Conservation (phyloP, 164 flowering plant species). For the Liriodendron chinense region DNA sequence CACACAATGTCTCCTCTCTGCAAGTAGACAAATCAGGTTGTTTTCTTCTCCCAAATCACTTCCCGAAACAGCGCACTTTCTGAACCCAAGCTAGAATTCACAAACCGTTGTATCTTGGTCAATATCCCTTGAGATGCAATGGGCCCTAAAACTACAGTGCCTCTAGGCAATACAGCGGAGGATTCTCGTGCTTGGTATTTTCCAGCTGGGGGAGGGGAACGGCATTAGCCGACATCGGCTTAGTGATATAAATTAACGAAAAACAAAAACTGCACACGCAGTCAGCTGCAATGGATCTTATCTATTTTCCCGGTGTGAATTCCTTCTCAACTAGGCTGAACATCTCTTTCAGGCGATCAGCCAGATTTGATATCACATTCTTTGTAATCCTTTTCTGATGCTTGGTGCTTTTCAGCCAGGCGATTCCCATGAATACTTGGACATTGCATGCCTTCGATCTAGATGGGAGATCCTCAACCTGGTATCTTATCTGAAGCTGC, state of each 20-base stretch:
- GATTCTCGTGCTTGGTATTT: too few relatives aligned
- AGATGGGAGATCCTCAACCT: constrained; percentile 64
- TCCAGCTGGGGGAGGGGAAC: too few relatives aligned
- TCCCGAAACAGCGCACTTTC: constrained; percentile 8
- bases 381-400: constrained; percentile 75
- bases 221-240: neutral
- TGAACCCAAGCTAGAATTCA: too few relatives aligned
- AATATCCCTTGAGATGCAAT: too few relatives aligned
- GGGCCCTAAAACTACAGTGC: too few relatives aligned
- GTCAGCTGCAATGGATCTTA: neutral
- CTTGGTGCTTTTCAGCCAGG: constrained; percentile 79
- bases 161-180: too few relatives aligned
- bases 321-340: constrained; percentile 65
- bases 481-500: constrained; percentile 87
- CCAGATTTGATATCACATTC: constrained; percentile 59
- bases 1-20: too few relatives aligned
- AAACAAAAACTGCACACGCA: neutral
- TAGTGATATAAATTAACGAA: neutral
- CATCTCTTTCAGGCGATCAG: constrained; percentile 61
- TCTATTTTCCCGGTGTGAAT: constrained; percentile 16
- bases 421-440: constrained; percentile 64
- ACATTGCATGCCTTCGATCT: constrained; percentile 55
- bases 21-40: too few relatives aligned
- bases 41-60: constrained; percentile 57
- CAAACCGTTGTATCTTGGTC: too few relatives aligned